These are phyloP conservation scores for Piedraia hortae DNA, from an alignment of 2,329 filamentous ascomycete species.

Conservation along the genomic window DNA sequence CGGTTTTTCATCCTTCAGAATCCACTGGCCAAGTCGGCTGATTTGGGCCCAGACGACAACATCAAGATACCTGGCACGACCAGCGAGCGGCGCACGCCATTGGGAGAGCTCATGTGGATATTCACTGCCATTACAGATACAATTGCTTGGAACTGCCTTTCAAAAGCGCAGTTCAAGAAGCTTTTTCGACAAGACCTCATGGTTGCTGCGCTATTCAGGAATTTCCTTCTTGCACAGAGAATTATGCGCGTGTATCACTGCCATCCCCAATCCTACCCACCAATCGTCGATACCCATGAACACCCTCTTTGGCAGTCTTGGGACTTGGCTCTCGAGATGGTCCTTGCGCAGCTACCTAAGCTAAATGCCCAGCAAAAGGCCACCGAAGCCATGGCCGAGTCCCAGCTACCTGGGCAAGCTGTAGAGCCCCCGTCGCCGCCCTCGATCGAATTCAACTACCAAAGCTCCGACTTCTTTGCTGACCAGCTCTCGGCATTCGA, in stretches of 20 bases:
- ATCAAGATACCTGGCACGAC: slow-evolving; percentile 73
- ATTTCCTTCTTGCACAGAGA: slow-evolving; percentile 79
- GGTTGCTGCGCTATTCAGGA: slow-evolving; percentile 93
- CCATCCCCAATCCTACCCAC: slow-evolving; percentile 72
- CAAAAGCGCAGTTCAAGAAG: slow-evolving; percentile 76
- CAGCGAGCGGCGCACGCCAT: slow-evolving; percentile 72
- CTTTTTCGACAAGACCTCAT: slow-evolving; percentile 93
- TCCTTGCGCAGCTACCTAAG: slow-evolving; percentile 64
- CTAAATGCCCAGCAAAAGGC: slow-evolving; percentile 49
- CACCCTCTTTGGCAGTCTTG: slow-evolving; percentile 92
- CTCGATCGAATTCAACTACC: slow-evolving; percentile 48
- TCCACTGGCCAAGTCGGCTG: slow-evolving; percentile 29
- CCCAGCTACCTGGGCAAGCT: slow-evolving; percentile 1
- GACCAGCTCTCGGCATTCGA: slow-evolving; percentile 95
- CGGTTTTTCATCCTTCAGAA: slow-evolving; percentile 94
- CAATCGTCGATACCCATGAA: slow-evolving; percentile 79
- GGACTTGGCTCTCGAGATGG: slow-evolving; percentile 92
- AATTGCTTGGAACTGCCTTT: slow-evolving; percentile 90
- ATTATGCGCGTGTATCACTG: slow-evolving; percentile 95
- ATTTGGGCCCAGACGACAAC: slow-evolving; percentile 52
- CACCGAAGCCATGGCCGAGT: slow-evolving; percentile 15
- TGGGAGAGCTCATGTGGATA: slow-evolving; percentile 96
- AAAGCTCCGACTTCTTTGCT: slow-evolving; percentile 85
- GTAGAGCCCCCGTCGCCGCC: slow-evolving; percentile 2
- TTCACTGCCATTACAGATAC: slow-evolving; percentile 98